These are phyloP conservation scores for Lobosporangium transversale DNA, from an alignment of 192 early-diverging fungal genomes.

Conservation along the genomic window DNA sequence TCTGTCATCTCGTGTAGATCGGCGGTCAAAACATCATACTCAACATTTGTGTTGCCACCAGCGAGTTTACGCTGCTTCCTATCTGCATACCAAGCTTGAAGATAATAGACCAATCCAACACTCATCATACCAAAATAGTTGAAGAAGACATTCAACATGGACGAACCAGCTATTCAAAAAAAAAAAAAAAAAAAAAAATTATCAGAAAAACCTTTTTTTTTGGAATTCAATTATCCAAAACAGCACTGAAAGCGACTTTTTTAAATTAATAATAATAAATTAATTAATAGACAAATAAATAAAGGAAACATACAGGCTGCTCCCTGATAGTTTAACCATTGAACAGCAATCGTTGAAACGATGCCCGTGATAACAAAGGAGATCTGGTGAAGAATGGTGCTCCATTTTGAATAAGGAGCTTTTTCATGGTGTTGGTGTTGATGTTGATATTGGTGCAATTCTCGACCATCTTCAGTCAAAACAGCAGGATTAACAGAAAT, in stretches of 20 bases:
- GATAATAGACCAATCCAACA: constrained; percentile 34
- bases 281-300: too few species aligned
- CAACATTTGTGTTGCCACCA: constrained; percentile 7
- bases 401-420: constrained; percentile 40
- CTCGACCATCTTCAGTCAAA: not conserved
- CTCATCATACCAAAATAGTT: constrained; percentile 46
- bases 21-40: constrained; percentile 35
- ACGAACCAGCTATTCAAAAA: constrained; percentile 23
- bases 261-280: too few species aligned
- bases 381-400: constrained; percentile 56
- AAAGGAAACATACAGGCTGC: constrained; percentile 61
- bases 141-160: constrained; percentile 49
- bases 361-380: constrained; percentile 63
- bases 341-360: constrained; percentile 60
- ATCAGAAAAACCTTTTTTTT: too few species aligned
- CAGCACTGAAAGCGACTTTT: too few species aligned
- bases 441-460: not conserved
- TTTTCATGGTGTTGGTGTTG: constrained; percentile 6
- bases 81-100: constrained; percentile 35
- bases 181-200: constrained; percentile 3
- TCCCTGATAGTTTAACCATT: constrained; percentile 69
- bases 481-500: not conserved
- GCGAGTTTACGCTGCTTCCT: constrained; percentile 22
- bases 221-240: not conserved
- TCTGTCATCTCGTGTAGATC: constrained; percentile 37